Conservation (phyloP, 768 basidiomycete species). For the Cyathus striatus region DNA sequence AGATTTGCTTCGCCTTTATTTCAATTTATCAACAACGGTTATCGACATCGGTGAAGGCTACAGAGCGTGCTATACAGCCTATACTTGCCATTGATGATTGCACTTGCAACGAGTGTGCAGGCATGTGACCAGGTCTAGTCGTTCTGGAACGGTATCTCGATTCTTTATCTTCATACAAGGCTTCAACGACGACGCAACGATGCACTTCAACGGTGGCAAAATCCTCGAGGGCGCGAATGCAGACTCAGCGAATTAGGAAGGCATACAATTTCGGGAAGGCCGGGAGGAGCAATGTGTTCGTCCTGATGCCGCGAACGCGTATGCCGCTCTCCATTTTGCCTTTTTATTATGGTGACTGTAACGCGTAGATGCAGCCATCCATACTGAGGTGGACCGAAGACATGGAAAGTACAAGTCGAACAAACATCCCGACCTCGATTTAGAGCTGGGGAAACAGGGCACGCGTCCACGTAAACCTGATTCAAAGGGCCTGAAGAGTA, state of each 20-base stretch:
- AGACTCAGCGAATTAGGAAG: conserved; percentile 69
- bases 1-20: too few relatives aligned
- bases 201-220: conserved; percentile 4
- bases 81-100: too few relatives aligned
- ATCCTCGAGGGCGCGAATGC: conserved; percentile 1
- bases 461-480: conserved; percentile 90
- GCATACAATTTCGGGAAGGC: conserved; percentile 85
- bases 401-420: conserved; percentile 96
- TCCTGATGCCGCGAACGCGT: conserved; percentile 98
- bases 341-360: conserved; percentile 1
- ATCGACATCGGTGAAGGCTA: too few relatives aligned
- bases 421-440: conserved; percentile 88
- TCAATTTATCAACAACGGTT: too few relatives aligned
- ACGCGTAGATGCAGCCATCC: conserved; percentile 77
- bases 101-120: too few relatives aligned
- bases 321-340: conserved; percentile 19
- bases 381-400: conserved; percentile 96
- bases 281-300: conserved; percentile 80
- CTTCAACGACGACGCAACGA: conserved; percentile 22
- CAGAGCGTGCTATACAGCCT: too few relatives aligned
- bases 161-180: conserved; percentile 61
- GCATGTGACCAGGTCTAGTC: conserved; percentile 87
- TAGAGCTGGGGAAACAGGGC: conserved; percentile 91
- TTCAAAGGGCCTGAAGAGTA: conserved; percentile 83
- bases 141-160: conserved; percentile 82